These are phyloP conservation scores for Phylloporus sp. DNA, from an alignment of 768 basidiomycete genomes.

Conservation along the genomic window DNA sequence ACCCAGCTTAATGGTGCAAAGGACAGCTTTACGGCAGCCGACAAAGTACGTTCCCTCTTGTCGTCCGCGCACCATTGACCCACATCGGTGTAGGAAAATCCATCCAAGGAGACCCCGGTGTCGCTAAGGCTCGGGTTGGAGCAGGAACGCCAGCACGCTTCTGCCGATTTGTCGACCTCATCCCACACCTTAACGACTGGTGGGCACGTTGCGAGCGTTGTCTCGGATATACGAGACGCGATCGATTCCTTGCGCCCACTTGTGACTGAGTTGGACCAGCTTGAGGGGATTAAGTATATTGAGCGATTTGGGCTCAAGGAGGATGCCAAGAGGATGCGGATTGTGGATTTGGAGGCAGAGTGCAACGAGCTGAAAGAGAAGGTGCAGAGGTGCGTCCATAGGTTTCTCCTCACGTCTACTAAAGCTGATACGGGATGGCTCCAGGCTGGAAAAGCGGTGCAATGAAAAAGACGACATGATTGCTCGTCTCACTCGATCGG, in stretches of 20 bases:
- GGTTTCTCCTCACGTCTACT: neutral
- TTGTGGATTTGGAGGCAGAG: constrained; percentile 10
- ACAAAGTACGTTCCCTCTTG: constrained; percentile 4
- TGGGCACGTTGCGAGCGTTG: constrained; percentile 20
- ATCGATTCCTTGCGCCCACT: neutral
- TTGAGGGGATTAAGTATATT: constrained; percentile 28
- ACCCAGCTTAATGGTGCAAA: constrained; percentile 27
- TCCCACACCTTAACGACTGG: constrained; percentile 9
- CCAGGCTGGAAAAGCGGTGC: neutral
- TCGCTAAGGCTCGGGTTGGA: neutral
- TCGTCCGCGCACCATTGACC: neutral
- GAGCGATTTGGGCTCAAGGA: constrained; percentile 37
- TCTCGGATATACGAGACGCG: neutral
- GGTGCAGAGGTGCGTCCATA: neutral
- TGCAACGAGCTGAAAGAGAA: neutral
- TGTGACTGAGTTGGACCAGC: constrained; percentile 10
- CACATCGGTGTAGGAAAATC: constrained; percentile 10
- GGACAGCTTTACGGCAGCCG: neutral
- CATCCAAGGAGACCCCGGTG: constrained; percentile 3
- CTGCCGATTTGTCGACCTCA: constrained; percentile 1
- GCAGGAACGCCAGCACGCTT: neutral
- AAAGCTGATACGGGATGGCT: neutral
- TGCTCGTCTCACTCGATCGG: neutral
- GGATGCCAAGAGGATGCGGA: constrained; percentile 27
- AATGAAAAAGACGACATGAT: neutral